Base-by-base conservation (phyloP, 306 rosid species). In the Casuarina equisetifolia region DNA sequence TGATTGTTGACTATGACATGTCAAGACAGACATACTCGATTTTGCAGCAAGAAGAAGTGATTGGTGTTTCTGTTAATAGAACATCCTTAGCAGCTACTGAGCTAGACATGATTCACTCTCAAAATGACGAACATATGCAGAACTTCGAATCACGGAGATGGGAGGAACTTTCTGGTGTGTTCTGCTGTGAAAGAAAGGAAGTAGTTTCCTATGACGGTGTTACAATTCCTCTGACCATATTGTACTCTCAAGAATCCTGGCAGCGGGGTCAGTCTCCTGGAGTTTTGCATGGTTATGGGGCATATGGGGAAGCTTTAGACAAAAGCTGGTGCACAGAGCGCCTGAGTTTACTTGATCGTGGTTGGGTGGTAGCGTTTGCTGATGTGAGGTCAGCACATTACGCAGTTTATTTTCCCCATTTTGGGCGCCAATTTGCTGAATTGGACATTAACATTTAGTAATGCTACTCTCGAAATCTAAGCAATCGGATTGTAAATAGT, bases 291-390 rank as follows among this genome's bases (percentile, higher is more conserved):
- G 98, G 97, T 69, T 95, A 92, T 88, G 98, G 98, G 63, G 92
- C 98, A 72, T 95, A 95, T 57, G 97, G 98, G 25, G 98, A 95
- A 85, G 83, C 80, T 79, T 82, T 92, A 76, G 93, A 89, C 70
- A 89, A 88, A 86, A 86, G 93, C 88, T 95, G 97, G 97, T 89
- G 89, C 73, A 63, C 97, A 20, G 78, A 89, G 75, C 92, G 93
- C 75, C 81, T 95, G 84, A 92, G 98, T 83, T 87, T 95, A 74
- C 90, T 95, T 77, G 96, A 92, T 78, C 95, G 96, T 49, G 98
- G 98, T 69, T 92, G 97, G 91, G 91, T 92, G 72, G 84, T 95
- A 81, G 98, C 98, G 49, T 91, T 95, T 87, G 97, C 97, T 55
- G 97, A 91, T 58, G 96, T 89, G 83, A 90, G 98, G 98, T 95